Conservation (phyloP, 108 stramenopile species). For the Skeletonema tropicum region DNA sequence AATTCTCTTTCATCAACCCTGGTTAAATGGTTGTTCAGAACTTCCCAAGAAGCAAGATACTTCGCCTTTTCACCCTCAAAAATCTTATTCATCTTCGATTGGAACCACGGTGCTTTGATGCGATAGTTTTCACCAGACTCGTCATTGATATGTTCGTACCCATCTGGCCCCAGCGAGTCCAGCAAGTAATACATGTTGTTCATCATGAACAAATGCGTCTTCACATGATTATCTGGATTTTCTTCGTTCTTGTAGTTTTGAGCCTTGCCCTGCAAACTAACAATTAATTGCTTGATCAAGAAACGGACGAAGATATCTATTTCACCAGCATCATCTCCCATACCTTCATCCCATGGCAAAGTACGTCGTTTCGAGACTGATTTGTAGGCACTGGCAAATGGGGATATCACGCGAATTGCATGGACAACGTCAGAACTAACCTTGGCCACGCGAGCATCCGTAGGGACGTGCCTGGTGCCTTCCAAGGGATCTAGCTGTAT, state of each 20-base stretch:
- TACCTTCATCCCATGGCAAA: slow-evolving; percentile 85
- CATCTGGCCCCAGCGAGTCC: slow-evolving; percentile 66
- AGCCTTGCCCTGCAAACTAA: slow-evolving; percentile 76
- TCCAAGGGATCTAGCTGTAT: slow-evolving; percentile 82
- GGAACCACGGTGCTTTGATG: slow-evolving; percentile 81
- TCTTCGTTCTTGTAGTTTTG: slow-evolving; percentile 71
- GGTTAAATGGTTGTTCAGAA: slow-evolving; percentile 71
- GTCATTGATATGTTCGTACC: slow-evolving; percentile 13
- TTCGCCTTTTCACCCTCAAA: slow-evolving; percentile 79
- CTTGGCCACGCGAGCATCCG: slow-evolving; percentile 76
- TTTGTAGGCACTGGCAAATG: slow-evolving; percentile 88
- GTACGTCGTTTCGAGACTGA: slow-evolving; percentile 72
- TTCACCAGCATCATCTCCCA: slow-evolving; percentile 85
- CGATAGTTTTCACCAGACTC: slow-evolving; percentile 52
- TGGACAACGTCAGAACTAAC: slow-evolving; percentile 82
- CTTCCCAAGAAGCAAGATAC: slow-evolving; percentile 77
- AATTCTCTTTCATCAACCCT: slow-evolving; percentile 71
- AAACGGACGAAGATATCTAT: slow-evolving; percentile 81
- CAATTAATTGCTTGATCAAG: slow-evolving; percentile 76
- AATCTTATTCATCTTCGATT: slow-evolving; percentile 68
- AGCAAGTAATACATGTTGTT: slow-evolving; percentile 85
- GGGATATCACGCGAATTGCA: slow-evolving; percentile 77
- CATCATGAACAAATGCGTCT: slow-evolving; percentile 83
- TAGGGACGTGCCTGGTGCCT: slow-evolving; percentile 66
- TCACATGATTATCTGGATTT: slow-evolving; percentile 48